Evolutionary conservation across 208 protist genomes (phyloP).

Genomic region (Eutreptiella sp.): DNA sequence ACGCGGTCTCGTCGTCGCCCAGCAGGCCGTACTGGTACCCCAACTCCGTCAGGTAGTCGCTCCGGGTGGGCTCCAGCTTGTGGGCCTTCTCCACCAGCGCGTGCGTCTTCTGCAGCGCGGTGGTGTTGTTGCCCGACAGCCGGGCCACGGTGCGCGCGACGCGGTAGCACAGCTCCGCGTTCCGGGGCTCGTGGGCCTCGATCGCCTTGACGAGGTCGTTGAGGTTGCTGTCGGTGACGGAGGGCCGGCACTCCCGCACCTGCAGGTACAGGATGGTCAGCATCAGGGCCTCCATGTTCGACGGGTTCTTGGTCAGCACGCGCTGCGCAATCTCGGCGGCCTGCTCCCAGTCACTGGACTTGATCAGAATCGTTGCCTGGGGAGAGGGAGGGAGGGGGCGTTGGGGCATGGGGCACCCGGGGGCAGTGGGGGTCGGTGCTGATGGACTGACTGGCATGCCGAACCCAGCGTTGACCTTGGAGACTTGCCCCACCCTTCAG

Average conservation of each 20-base stretch:
- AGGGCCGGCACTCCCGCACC: constrained; percentile 60
- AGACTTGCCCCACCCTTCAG: too few species aligned
- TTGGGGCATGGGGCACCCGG: not conserved
- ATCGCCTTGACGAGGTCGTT: constrained; percentile 53
- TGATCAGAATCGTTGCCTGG: constrained; percentile 65
- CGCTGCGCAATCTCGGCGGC: constrained; percentile 65
- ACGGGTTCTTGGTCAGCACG: constrained; percentile 61
- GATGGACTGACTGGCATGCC: too few species aligned
- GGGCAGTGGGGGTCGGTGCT: not conserved
- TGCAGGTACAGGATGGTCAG: constrained; percentile 62
- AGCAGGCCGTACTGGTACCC: constrained; percentile 63
- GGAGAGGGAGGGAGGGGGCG: not conserved
- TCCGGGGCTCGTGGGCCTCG: constrained; percentile 61
- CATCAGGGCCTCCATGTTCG: constrained; percentile 64
- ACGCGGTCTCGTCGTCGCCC: constrained; percentile 61
- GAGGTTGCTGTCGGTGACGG: constrained; percentile 52
- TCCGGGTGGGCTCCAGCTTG: constrained; percentile 47
- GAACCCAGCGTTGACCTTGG: too few species aligned
- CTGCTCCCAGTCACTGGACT: constrained; percentile 85
- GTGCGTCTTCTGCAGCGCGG: constrained; percentile 55
- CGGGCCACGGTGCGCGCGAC: constrained; percentile 63
- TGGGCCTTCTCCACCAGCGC: constrained; percentile 60
- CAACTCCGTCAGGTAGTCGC: constrained; percentile 68
- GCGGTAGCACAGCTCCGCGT: constrained; percentile 57
- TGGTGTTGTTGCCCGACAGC: constrained; percentile 43